A percentile compares a stretch with the other conserved stretches of the same genome.
Conservation (phyloP, 495 filamentous ascomycete species). For the Tuber borchii region DNA sequence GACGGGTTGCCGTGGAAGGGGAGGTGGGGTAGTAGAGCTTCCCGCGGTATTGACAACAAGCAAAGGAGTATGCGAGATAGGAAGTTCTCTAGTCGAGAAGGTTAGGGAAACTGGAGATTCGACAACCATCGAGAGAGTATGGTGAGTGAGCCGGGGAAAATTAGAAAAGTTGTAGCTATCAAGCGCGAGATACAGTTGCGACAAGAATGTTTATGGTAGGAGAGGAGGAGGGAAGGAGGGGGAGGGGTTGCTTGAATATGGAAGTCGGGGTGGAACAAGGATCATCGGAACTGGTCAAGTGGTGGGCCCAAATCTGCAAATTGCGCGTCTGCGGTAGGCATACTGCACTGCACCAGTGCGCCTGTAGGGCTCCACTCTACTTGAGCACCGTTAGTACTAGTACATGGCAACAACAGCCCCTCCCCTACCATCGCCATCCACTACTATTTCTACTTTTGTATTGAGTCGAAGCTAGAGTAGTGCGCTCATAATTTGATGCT, state of each 20-base stretch:
- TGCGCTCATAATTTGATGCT: background rate
- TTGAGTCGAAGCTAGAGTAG: background rate
- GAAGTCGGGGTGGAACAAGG: background rate
- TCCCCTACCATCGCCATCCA: background rate
- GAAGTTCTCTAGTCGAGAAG: background rate
- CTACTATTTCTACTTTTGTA: background rate
- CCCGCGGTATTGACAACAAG: background rate
- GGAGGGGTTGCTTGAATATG: background rate
- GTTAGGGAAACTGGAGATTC: background rate
- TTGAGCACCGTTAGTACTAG: no score
- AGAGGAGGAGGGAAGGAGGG: background rate
- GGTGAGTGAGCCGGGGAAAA: background rate
- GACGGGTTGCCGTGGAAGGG: slow-evolving; percentile 10
- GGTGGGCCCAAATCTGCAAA: background rate
- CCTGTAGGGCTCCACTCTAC: no score
- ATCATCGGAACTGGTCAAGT: background rate
- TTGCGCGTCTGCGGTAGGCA: background rate
- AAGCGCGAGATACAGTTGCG: background rate
- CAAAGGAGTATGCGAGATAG: background rate
- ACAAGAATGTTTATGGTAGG: background rate
- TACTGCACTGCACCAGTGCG: background rate
- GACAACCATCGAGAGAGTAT: background rate
- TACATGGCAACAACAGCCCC: background rate
- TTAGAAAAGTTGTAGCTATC: background rate
- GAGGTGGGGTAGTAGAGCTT: background rate